Base-by-base conservation (phyloP, 306 rosid genomes). In the Cicer yamashitae region DNA sequence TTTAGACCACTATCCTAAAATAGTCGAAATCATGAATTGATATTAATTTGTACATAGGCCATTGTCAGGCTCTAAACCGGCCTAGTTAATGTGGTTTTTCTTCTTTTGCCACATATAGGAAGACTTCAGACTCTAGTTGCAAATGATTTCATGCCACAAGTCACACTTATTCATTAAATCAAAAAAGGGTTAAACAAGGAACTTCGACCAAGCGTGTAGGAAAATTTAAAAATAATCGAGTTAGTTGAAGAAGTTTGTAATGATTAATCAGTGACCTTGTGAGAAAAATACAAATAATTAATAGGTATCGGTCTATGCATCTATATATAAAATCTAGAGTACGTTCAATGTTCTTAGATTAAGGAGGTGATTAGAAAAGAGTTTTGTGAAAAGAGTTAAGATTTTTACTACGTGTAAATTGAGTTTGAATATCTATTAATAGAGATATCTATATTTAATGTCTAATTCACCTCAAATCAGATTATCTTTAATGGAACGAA, bases 1-100 rank as follows among this genome's bases (percentile, higher is more conserved):
- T 30, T 46, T 82, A 82, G 84, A 78, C 84, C 84, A 65, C 9
- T 73, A 82, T 75, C 77, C 79, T 76, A 79, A 71, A 8, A 46
- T 59, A 25, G 59, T 66, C 43, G 56, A 81, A 73, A 15, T 30
- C 59, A 63, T 69, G 67, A 77, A 41, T 76, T 68, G 70, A 48
- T 41, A 78, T 39, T 38, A 46, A 58, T 62, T 44, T 20, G 50
- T 40, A 11, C 30, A 11, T 62, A 13, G 69, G 73, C 10, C 51
- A 50, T 30, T 46, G 77, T 43, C 71, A 73, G 73, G 77, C 68
- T 46, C 77, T 76, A 66, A 67, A 62, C 86, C 84, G 84, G 84
- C 86, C 88, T 82, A 79, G 10, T 82, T 71, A 2, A 38, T 69
- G 46, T 47, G 54, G 3, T 66, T 84, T 77, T 13, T 47, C 9